Base-by-base conservation (phyloP, 139 green algal species). In the Chlorella sp. region DNA sequence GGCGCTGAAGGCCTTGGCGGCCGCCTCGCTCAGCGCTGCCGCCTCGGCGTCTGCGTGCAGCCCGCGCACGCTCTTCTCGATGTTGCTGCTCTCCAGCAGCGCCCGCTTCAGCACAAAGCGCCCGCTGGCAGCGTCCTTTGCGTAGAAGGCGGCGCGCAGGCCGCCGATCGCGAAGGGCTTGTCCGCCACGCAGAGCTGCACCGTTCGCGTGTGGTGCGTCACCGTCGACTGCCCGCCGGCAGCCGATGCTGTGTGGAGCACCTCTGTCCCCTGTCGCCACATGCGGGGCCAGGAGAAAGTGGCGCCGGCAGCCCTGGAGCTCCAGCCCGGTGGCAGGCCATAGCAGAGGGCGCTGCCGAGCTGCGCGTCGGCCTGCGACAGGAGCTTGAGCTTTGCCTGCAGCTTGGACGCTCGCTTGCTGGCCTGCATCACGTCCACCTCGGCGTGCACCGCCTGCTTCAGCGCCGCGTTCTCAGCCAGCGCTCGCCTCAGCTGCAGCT, bases 41-140 rank as follows among this genome's bases (percentile, higher is more conserved):
- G 65, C 65, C 5, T 59, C 31, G 8, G 65, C 65, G 29, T 72
- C 43, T 12, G 43, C 43, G 19, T 72, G 65, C 43, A 59, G 15
- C 31, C 31, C 65, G 8, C 1, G 5, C 65, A 72, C 29, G 5
- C 45, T 36, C 43, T 59, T 58, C 29, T 59, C 5, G 8, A 45
- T 15, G 4, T n/a, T 41, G 65, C 45, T 59, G 43, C 65, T 72
- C 65, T 72, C 65, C 6, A 43, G 2, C 29, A 72, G 65, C 4
- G 43, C 31, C 31, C 65, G 65, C 65, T 72, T 72, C 14, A 72
- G 29, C 43, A 72, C 65, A 43, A 60, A 72, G 3, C 65, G 65
- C 12, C 15, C 29, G 29, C 65, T 43, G 8, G n/a, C 29, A 2
- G 8, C 31, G 15, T 72, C 65, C 9, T 31, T 61, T 14, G 53